phyloP scores from a whole-genome alignment of 2,329 filamentous ascomycete genomes.

The Thyridium curvatum region DNA sequence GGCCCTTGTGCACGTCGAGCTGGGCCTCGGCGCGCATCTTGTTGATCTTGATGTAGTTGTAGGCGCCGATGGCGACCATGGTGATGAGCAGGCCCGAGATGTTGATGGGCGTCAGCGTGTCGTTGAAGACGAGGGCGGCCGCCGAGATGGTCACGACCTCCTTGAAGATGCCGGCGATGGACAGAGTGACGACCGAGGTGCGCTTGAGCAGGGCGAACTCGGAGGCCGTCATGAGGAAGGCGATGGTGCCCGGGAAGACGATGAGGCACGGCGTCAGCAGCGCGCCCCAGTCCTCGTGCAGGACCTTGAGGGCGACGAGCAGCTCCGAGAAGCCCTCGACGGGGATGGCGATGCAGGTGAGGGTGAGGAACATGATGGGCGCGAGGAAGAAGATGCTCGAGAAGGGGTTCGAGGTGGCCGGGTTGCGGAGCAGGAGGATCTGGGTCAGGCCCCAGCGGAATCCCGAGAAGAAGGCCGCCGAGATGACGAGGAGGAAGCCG shows the following conservation, averaged over 20 bases:
- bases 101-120: slow-evolving; percentile 82
- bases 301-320: slow-evolving; percentile 53
- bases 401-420: slow-evolving; percentile 93
- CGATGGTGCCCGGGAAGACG: slow-evolving; percentile 82
- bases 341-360: slow-evolving; percentile 74
- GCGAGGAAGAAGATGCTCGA: slow-evolving; percentile 97
- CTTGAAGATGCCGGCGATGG: slow-evolving; percentile 97
- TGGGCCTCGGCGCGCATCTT: slow-evolving; percentile 79
- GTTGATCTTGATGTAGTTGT: slow-evolving; percentile 91
- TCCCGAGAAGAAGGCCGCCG: slow-evolving; percentile 88
- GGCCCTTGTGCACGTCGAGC: slow-evolving; percentile 37
- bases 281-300: slow-evolving; percentile 63
- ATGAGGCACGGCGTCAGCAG: slow-evolving; percentile 65
- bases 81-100: slow-evolving; percentile 82
- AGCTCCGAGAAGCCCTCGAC: slow-evolving; percentile 75
- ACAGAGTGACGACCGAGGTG: slow-evolving; percentile 91
- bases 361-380: slow-evolving; percentile 86
- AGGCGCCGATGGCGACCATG: slow-evolving; percentile 76
- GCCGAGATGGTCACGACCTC: slow-evolving; percentile 94
- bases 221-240: slow-evolving; percentile 93
- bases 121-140: slow-evolving; percentile 81
- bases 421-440: slow-evolving; percentile 87
- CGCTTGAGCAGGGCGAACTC: slow-evolving; percentile 94
- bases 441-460: slow-evolving; percentile 99
- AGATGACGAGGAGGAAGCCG: slow-evolving; percentile 89